Base-by-base conservation (phyloP, 768 basidiomycete genomes). In the Chalciporus pseudorubinellus region DNA sequence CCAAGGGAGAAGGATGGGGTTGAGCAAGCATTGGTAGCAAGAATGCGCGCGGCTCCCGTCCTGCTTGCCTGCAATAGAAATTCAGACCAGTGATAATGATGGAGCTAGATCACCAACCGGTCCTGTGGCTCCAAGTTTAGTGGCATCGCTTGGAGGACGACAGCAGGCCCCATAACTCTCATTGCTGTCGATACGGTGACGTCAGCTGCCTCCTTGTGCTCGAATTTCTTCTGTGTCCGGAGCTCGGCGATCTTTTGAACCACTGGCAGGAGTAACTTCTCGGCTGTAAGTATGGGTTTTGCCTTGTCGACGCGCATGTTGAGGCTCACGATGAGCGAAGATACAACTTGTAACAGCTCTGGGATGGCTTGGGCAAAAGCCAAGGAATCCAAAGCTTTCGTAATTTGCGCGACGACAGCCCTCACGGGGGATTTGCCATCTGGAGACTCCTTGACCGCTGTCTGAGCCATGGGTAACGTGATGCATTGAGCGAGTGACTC, bases 181-280 rank as follows among this genome's bases (percentile, higher is more conserved):
- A 97, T 89, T 1, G 93, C 91, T 21, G 82, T 80, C 1, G 87
- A 83, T 31, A 98, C 72, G 0, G 87, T 83, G 10, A 72, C 73
- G 64, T 99, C 95, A 13, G 85, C 92, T 18, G 81, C 83, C 63
- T 95, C 94, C 67, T 92, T 94, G 70, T 89, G 80, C 67, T 97
- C 93, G 61, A 98, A 99, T 1, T 77, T 83, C 68, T 88, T 92
- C 60, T 87, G 77, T 21, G 80, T 74, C 48, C 95, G 74, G 47
- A 95, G 70, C 29, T 87, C 84, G 6, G 83, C 90, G 20, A 95
- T 75, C 51, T 82, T 81, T 52, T 77, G 69, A 39, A 98, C 77
- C 36, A 94, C 63, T 34, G 84, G 82, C 45, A 87, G 64, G 24
- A 95, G 72, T 5, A 97, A 73, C 18, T 70, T 63, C 64, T 94